Evolutionary conservation across 345 rosid genomes (phyloP), one percentile per base, ranked within the genome.

Genomic region (Corchorus olitorius): DNA sequence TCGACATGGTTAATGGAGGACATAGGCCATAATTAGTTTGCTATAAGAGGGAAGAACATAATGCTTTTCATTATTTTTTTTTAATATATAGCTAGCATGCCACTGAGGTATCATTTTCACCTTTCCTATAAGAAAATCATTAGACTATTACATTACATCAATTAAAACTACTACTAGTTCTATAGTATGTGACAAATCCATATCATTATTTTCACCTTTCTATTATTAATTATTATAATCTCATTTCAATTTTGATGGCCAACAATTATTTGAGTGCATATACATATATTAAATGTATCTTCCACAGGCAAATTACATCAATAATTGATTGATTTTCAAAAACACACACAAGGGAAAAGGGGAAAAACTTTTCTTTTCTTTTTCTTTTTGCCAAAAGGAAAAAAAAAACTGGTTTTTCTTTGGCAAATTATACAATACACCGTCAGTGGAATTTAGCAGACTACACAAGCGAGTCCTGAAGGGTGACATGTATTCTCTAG

Each of bases 131-230:
- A 64, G 45, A n/a, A 34, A 35, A 39, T 14, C 0, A 35, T 27
- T 27, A 27, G 27, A 27, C 27, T 27, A 27, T 27, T 39, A 39
- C 5, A 39, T 14, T 35, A 62, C 0, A 35, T 39, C 17, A 43
- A 39, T 39, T 39, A 39, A 39, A 39, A 39, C 6, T 39, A 39
- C 43, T 39, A 39, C 43, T 39, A 39, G 43, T 27, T 15, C 39
- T 64, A 6, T 16, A 63, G 48, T 5, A 8, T 64, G 12, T 63
- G 8, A 63, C 1, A 45, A 45, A 37, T 37, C 6, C 43, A 63
- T 17, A 64, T 64, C 68, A 39, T 39, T 64, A 39, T 39, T 64
- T 8, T 64, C 68, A 64, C 49, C 49, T 64, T 39, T 64, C 10
- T 16, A 0, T 22, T 16, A 0, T 22, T 12, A 66, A 66, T 66